Conservation (phyloP, 108 stramenopile genomes). For the Aurantiochytrium sp. region DNA sequence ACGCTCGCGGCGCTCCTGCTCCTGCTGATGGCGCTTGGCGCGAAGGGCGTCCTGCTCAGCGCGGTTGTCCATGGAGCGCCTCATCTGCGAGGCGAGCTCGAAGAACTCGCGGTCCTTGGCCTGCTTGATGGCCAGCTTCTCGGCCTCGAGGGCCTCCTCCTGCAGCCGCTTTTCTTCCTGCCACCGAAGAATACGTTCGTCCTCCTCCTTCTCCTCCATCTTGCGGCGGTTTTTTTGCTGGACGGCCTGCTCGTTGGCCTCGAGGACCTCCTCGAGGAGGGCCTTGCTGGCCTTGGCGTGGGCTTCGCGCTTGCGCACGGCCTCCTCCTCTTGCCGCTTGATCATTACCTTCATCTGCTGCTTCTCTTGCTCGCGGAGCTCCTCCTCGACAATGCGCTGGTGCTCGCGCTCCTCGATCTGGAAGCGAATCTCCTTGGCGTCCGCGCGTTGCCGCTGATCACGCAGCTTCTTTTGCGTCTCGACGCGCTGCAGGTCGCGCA, state of each 20-base stretch:
- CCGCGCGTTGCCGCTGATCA: constrained; percentile 19
- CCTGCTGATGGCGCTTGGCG: constrained; percentile 14
- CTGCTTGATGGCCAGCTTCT: constrained; percentile 11
- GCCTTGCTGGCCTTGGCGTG: not conserved
- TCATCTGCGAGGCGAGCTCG: constrained; percentile 21
- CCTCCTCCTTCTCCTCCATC: constrained; percentile 21
- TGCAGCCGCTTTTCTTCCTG: constrained; percentile 16
- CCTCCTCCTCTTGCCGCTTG: constrained; percentile 15
- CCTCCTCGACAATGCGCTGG: not conserved
- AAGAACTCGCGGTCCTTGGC: constrained; percentile 30
- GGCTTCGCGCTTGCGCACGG: not conserved
- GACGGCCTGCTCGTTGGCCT: constrained; percentile 28
- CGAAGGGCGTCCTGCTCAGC: constrained; percentile 29
- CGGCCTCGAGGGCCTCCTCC: constrained; percentile 21
- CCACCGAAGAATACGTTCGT: constrained; percentile 15
- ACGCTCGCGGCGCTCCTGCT: not conserved
- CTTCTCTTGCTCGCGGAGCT: constrained; percentile 2
- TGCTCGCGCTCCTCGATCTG: constrained; percentile 32
- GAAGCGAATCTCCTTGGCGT: not conserved
- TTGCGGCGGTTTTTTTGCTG: not conserved
- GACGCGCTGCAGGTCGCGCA: constrained; percentile 14
- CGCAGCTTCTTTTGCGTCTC: not conserved
- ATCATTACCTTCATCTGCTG: constrained; percentile 23
- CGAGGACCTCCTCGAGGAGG: constrained; percentile 20
- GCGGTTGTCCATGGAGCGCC: constrained; percentile 33